Evolutionary conservation across 1,139 yeast genomes (phyloP).

Genomic region (Nakaseomyces bracarensis): DNA sequence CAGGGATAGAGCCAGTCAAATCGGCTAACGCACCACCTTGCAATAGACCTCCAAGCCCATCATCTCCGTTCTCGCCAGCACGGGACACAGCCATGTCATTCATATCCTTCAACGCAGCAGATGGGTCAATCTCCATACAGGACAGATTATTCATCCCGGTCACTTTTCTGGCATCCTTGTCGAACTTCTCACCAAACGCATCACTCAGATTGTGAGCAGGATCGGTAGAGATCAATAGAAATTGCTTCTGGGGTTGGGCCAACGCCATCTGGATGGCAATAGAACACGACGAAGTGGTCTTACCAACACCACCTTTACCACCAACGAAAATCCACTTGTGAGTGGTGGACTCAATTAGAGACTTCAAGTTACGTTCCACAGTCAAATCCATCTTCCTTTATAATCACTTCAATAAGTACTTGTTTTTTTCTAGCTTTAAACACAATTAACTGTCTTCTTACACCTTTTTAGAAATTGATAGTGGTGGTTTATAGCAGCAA

Average conservation of each 20-base stretch:
- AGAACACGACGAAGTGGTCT: slow-evolving; percentile 94
- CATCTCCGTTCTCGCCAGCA: slow-evolving; percentile 24
- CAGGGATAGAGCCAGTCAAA: slow-evolving; percentile 91
- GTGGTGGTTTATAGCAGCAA: too few relatives aligned
- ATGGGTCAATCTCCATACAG: slow-evolving; percentile 98
- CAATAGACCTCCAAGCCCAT: slow-evolving; percentile 26
- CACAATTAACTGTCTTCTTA: too few relatives aligned
- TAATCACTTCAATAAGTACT: too few relatives aligned
- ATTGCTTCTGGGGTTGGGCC: slow-evolving; percentile 71
- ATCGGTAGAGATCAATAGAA: slow-evolving; percentile 86
- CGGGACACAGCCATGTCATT: slow-evolving; percentile 42
- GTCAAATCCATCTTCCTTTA: slow-evolving; percentile 37
- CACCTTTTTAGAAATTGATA: too few relatives aligned
- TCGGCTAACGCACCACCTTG: slow-evolving; percentile 55
- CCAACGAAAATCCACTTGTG: slow-evolving; percentile 97
- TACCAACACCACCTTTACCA: slow-evolving; percentile 99
- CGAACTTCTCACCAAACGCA: slow-evolving; percentile 96
- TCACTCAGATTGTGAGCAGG: slow-evolving; percentile 97
- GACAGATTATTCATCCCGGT: slow-evolving; percentile 81
- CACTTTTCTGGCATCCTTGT: slow-evolving; percentile 90
- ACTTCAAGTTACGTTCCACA: slow-evolving; percentile 61
- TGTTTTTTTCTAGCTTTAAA: too few relatives aligned
- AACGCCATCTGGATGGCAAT: slow-evolving; percentile 85
- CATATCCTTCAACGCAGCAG: slow-evolving; percentile 86
- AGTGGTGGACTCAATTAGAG: slow-evolving; percentile 54